Percentiles rank a stretch among this genome's conserved stretches.
Conservation (phyloP, 106 monocot genomes). For the Platanthera guangdongensis region DNA sequence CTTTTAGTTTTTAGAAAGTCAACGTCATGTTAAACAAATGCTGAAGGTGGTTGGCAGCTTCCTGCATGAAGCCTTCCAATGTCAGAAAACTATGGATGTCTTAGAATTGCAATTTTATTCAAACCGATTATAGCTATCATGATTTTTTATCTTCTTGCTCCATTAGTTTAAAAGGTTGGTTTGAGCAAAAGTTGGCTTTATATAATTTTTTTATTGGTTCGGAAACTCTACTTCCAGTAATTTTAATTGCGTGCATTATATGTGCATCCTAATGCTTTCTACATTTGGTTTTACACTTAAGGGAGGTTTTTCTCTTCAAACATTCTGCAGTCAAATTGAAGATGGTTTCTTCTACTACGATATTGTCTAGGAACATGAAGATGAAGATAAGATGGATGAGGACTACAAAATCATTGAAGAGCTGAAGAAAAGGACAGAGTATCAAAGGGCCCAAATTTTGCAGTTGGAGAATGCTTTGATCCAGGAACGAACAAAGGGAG, state of each 20-base stretch:
- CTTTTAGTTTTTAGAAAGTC: not conserved
- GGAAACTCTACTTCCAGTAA: not conserved
- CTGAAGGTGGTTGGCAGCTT: not conserved
- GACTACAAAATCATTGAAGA: conserved; percentile 87
- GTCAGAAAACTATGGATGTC: not conserved
- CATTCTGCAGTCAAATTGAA: conserved; percentile 57
- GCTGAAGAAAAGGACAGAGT: conserved; percentile 37
- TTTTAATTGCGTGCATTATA: not conserved
- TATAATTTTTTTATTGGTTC: not conserved
- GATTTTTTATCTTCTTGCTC: not conserved
- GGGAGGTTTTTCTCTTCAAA: conserved; percentile 32
- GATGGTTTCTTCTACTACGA: conserved; percentile 57
- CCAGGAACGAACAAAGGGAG: conserved; percentile 42
- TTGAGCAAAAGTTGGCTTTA: not conserved
- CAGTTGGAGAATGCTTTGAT: conserved; percentile 75
- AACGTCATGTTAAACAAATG: not conserved
- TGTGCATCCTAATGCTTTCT: conserved; percentile 18
- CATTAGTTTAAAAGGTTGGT: not conserved
- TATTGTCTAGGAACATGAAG: conserved; percentile 82
- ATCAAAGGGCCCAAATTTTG: conserved; percentile 58
- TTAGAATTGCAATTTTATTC: not conserved
- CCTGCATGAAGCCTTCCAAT: not conserved
- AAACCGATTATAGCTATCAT: not conserved
- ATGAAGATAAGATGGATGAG: conserved; percentile 95
- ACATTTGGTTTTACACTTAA: conserved; percentile 30